Evolutionary conservation across 208 protist species (phyloP).

Genomic region (Leishmania amazonensis): DNA sequence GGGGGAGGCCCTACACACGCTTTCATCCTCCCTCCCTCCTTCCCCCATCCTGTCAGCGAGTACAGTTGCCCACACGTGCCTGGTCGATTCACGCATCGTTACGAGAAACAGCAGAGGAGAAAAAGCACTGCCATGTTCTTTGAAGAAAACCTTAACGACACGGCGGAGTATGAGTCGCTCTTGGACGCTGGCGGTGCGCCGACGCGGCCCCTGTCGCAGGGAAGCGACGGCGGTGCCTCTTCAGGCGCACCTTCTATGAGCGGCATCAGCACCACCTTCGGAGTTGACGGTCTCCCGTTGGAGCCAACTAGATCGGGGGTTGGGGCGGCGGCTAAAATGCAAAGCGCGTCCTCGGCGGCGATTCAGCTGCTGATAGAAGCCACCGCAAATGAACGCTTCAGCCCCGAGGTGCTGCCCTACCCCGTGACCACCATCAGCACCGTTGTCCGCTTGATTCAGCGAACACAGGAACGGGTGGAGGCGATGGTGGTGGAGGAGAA

Average conservation of each 20-base stretch:
- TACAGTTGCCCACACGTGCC: background rate
- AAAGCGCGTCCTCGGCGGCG: constrained; percentile 7
- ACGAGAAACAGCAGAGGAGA: background rate
- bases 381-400: constrained; percentile 77
- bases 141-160: constrained; percentile 64
- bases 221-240: constrained; percentile 28
- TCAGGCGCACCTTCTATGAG: constrained; percentile 18
- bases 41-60: background rate
- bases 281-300: constrained; percentile 9
- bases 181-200: background rate
- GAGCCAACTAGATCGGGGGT: background rate
- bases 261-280: constrained; percentile 5
- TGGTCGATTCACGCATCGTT: background rate
- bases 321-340: background rate
- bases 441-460: constrained; percentile 47
- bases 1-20: background rate
- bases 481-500: constrained; percentile 53
- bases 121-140: constrained; percentile 55
- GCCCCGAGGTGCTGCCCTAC: constrained; percentile 84
- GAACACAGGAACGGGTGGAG: constrained; percentile 41
- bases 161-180: constrained; percentile 34
- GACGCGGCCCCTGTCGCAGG: constrained; percentile 16
- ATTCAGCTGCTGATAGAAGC: constrained; percentile 69
- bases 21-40: background rate
- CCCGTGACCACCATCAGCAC: constrained; percentile 54